Conservation (phyloP, 768 basidiomycete species). For the Mycena pura region DNA sequence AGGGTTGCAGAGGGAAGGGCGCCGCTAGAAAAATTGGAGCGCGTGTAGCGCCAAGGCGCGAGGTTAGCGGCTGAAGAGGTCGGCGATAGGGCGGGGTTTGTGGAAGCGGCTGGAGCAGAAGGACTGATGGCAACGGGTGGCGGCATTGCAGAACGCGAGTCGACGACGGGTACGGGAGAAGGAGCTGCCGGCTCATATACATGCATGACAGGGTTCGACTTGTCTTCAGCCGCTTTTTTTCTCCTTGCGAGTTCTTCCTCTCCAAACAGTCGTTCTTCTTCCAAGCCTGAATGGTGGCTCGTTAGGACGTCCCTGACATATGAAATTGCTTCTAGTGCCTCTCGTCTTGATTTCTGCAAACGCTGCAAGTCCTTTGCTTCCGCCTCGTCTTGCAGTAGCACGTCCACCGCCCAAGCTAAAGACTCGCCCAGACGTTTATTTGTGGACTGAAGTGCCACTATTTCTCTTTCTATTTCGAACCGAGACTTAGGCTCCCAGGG, state of each 20-base stretch:
- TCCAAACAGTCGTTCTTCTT: slow-evolving; percentile 70
- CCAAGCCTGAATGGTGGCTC: slow-evolving; percentile 58
- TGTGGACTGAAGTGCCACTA: slow-evolving; percentile 56
- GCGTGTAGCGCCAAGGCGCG: slow-evolving; percentile 67
- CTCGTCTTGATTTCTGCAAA: slow-evolving; percentile 52
- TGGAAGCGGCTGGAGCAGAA: slow-evolving; percentile 21
- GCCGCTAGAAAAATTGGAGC: slow-evolving; percentile 51
- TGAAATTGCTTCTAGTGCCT: slow-evolving; percentile 77
- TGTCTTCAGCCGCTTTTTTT: slow-evolving; percentile 26
- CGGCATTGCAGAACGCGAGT: slow-evolving; percentile 35
- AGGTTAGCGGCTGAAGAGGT: slow-evolving; percentile 22
- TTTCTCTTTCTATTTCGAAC: slow-evolving; percentile 75
- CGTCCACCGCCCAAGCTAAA: slow-evolving; percentile 76
- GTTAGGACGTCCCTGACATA: slow-evolving; percentile 80
- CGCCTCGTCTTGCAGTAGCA: slow-evolving; percentile 64
- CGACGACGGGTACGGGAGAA: slow-evolving; percentile 44
- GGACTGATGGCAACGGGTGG: slow-evolving; percentile 2
- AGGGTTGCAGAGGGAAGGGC: slow-evolving; percentile 48
- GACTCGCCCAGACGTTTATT: slow-evolving; percentile 74
- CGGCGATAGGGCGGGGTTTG: slow-evolving; percentile 13
- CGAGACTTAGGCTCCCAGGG: slow-evolving; percentile 74
- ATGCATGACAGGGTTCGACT: slow-evolving; percentile 20
- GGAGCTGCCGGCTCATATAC: slow-evolving; percentile 41
- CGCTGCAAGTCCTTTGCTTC: slow-evolving; percentile 47
- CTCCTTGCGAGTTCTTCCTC: slow-evolving; percentile 48